Conservation (phyloP, 345 rosid species). For the Pugionium cornutum region DNA sequence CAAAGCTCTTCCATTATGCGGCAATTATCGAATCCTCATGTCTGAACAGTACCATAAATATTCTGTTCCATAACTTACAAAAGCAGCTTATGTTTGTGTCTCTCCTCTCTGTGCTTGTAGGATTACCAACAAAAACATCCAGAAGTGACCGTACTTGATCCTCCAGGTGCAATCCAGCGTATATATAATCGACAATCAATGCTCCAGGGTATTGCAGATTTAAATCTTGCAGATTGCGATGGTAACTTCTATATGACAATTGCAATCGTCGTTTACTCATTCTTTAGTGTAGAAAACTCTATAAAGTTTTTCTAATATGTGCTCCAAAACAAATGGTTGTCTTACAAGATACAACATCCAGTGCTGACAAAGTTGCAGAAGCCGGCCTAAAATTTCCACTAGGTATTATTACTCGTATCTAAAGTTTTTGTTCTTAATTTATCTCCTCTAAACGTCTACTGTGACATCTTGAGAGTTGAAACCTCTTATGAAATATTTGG, state of each 20-base stretch:
- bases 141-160: conserved; percentile 80
- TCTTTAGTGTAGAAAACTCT: neutral
- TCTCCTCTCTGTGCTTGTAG: conserved; percentile 44
- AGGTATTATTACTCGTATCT: conserved; percentile 44
- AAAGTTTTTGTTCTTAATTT: neutral
- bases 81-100: neutral
- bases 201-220: conserved; percentile 81
- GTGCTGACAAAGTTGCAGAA: conserved; percentile 55
- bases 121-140: conserved; percentile 74
- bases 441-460: neutral
- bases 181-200: conserved; percentile 80
- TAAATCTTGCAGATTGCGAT: conserved; percentile 57
- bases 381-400: conserved; percentile 84
- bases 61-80: neutral
- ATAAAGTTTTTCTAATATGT: conserved; percentile 37
- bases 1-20: neutral
- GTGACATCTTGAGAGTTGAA: neutral
- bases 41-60: conserved; percentile 22
- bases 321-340: conserved; percentile 82
- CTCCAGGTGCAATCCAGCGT: conserved; percentile 75
- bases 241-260: conserved; percentile 45
- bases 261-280: neutral
- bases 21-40: conserved; percentile 20
- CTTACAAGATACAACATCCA: conserved; percentile 59
- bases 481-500: neutral